Base-by-base conservation (phyloP, 257 asterid genomes). In the Solanum etuberosum region DNA sequence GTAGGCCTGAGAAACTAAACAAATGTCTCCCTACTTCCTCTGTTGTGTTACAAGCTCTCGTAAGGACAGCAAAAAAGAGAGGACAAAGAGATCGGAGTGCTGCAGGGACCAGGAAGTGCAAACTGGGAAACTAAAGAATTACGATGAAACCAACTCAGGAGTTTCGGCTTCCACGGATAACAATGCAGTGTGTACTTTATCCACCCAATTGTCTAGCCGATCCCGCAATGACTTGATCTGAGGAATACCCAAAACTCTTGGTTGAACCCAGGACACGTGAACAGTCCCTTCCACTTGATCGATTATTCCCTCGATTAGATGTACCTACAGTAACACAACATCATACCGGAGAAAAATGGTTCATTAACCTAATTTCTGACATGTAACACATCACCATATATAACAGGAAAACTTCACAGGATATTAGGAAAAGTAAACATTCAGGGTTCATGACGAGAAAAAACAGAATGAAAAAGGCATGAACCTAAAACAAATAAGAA, bases 191-290 rank as follows among this genome's bases (percentile, higher is more conserved):
- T 95, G 97, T 43, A 97, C 98, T 90, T 97, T 97, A 38, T 88
- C 98, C 86, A 95, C 93, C 99, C 99, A 97, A 43, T 85, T 93
- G 83, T 93, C 98, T 85, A 97, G 94, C 82, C 98, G 91, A 83
- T 93, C 98, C 18, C 98, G 91, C 93, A 97, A 89, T 5, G 99
- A 93, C 91, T 92, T 93, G 92, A 97, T 90, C 92, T 96, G 99
- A 74, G 95, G 88, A 85, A 95, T 92, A 15, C 99, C 99, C 87
- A 97, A 68, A 72, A 97, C 99, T 91, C 99, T 91, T 32, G 99
- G 99, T 89, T 97, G 99, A 88, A 96, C 99, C 99, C 99, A 96
- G 0, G 98, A 94, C 34, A 96, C 98, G 37, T 94, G 93, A 61
- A 95, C 96, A 0, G 98, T 94, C 87, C 98, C 98, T 86, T 97